Conservation (phyloP, 2,329 filamentous ascomycete species). For the Colletotrichum sp. region DNA sequence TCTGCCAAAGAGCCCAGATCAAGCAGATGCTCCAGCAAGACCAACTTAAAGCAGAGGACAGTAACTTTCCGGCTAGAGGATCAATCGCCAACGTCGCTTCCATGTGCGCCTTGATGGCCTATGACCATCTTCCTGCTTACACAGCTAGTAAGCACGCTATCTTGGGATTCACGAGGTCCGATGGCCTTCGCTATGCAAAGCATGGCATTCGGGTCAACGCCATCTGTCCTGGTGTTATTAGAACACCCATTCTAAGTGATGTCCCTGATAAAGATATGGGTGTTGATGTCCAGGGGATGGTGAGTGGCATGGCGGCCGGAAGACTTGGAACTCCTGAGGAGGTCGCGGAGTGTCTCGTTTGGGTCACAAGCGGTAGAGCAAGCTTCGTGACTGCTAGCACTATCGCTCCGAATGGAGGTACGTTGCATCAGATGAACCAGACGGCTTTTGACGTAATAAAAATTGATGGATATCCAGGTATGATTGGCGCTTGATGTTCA, state of each 20-base stretch:
- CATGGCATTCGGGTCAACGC: background rate
- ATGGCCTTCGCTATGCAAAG: background rate
- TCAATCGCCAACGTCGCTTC: background rate
- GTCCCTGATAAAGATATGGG: background rate
- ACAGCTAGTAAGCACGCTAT: background rate
- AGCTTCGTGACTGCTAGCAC: background rate
- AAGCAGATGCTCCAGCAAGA: background rate
- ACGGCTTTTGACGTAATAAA: background rate
- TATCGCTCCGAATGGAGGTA: background rate
- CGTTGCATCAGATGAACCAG: accelerated
- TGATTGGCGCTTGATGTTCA: background rate
- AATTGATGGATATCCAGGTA: background rate
- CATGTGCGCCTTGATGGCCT: background rate
- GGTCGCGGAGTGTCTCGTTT: background rate
- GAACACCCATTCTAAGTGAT: background rate
- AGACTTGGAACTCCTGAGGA: background rate
- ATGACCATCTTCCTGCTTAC: background rate
- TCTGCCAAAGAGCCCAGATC: background rate
- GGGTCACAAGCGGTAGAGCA: background rate
- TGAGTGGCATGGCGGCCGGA: background rate
- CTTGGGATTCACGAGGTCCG: background rate
- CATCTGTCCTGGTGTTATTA: background rate
- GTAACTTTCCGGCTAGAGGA: background rate
- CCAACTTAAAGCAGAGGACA: background rate
- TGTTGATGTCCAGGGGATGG: background rate